A percentile compares a stretch with the other conserved stretches of the same genome.
Evolutionary conservation across 257 asterid genomes (phyloP).

Genomic region (Scutellaria barbata): DNA sequence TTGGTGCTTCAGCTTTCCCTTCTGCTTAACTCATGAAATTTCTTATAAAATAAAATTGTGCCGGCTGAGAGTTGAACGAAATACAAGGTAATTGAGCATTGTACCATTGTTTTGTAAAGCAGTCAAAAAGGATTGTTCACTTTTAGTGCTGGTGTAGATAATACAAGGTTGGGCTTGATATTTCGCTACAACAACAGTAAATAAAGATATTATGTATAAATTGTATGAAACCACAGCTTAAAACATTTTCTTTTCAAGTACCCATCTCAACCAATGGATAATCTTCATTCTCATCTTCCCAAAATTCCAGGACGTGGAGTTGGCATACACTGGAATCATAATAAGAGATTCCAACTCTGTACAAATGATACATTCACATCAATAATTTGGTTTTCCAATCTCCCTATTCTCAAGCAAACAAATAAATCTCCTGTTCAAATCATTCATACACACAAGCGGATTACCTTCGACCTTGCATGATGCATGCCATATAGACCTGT

Average conservation of each 20-base stretch:
- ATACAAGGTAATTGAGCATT: constrained; percentile 37
- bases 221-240: constrained; percentile 31
- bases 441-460: constrained; percentile 25
- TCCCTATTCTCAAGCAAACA: constrained; percentile 29
- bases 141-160: constrained; percentile 92
- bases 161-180: constrained; percentile 86
- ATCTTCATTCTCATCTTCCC: constrained; percentile 79
- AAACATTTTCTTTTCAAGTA: constrained; percentile 42
- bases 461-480: constrained; percentile 87
- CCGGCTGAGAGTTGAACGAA: constrained; percentile 36
- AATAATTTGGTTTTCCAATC: constrained; percentile 21
- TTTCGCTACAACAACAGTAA: constrained; percentile 61
- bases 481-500: constrained; percentile 95
- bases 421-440: constrained; percentile 27
- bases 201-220: constrained; percentile 19
- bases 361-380: constrained; percentile 25
- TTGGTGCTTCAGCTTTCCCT: constrained; percentile 62
- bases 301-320: constrained; percentile 82
- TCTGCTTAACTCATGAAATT: constrained; percentile 53
- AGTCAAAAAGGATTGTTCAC: constrained; percentile 77
- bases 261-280: constrained; percentile 90
- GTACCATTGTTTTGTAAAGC: constrained; percentile 83
- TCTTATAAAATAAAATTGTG: background rate
- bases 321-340: constrained; percentile 77
- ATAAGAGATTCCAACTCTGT: constrained; percentile 92